Percentiles rank a stretch among this genome's conserved stretches.
Conservation (phyloP, 495 filamentous ascomycete genomes). For the Zalerion maritima region DNA sequence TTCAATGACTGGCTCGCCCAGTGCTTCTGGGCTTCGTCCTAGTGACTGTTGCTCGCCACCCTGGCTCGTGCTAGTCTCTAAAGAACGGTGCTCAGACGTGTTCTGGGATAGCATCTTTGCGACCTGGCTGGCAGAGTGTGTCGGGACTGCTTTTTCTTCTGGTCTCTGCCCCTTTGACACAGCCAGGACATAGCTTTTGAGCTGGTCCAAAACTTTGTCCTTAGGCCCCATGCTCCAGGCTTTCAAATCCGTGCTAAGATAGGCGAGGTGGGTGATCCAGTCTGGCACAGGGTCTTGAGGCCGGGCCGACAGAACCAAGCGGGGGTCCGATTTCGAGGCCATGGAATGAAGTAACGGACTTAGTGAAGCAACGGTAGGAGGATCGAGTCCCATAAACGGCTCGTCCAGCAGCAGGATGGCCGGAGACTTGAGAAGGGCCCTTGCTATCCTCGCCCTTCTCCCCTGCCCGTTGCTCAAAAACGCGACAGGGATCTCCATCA, state of each 20-base stretch:
- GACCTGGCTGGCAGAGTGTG: no score
- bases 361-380: slow-evolving; percentile 52
- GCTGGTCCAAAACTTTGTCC: slow-evolving; percentile 30
- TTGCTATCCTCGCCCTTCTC: slow-evolving; percentile 71
- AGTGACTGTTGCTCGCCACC: no score
- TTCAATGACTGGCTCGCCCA: slow-evolving; percentile 56
- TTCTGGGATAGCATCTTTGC: no score
- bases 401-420: slow-evolving; percentile 82
- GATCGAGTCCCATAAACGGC: slow-evolving; percentile 94
- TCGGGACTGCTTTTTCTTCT: no score
- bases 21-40: background rate
- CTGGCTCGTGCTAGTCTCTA: no score
- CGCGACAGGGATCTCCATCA: slow-evolving; percentile 66
- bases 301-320: slow-evolving; percentile 61
- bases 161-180: slow-evolving; percentile 23
- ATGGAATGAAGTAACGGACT: slow-evolving; percentile 53
- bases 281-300: slow-evolving; percentile 75
- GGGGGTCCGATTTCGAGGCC: slow-evolving; percentile 46
- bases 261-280: slow-evolving; percentile 75
- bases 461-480: slow-evolving; percentile 91
- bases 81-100: no score
- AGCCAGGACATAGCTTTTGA: slow-evolving; percentile 27
- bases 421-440: slow-evolving; percentile 61
- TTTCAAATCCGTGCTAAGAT: slow-evolving; percentile 45
- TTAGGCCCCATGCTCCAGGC: slow-evolving; percentile 43